Evolutionary conservation across 73 alveolate species (phyloP).

Genomic region (Breviolum minutum): DNA sequence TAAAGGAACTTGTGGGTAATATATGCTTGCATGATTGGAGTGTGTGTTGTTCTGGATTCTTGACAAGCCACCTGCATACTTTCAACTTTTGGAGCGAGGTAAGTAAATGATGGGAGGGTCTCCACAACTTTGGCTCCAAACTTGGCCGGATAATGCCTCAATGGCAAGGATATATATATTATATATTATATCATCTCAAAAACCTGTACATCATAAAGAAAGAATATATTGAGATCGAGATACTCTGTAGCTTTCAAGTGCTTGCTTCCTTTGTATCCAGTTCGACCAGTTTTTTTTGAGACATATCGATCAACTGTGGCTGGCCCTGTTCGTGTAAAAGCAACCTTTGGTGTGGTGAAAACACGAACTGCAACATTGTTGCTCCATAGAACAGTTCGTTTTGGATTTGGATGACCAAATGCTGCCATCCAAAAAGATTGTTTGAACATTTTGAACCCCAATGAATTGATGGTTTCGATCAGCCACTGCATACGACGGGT

Average conservation of each 20-base stretch:
- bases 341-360: neutral
- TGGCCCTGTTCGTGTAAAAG: neutral
- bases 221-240: neutral
- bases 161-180: neutral
- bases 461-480: neutral
- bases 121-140: slow-evolving; percentile 25
- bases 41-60: neutral
- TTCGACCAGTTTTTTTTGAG: neutral
- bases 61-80: neutral
- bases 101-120: neutral
- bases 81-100: neutral
- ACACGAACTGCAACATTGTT: neutral
- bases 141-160: slow-evolving; percentile 13
- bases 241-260: slow-evolving; percentile 1
- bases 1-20: neutral
- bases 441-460: neutral
- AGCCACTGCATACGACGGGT: neutral
- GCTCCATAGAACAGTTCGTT: neutral
- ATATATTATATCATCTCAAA: neutral
- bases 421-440: slow-evolving; percentile 23
- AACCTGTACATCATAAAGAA: neutral
- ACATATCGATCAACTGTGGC: neutral
- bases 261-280: neutral
- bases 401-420: neutral
- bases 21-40: neutral